phyloP scores from a whole-genome alignment of 163 green algal species.

The Scenedesmus sp. region DNA sequence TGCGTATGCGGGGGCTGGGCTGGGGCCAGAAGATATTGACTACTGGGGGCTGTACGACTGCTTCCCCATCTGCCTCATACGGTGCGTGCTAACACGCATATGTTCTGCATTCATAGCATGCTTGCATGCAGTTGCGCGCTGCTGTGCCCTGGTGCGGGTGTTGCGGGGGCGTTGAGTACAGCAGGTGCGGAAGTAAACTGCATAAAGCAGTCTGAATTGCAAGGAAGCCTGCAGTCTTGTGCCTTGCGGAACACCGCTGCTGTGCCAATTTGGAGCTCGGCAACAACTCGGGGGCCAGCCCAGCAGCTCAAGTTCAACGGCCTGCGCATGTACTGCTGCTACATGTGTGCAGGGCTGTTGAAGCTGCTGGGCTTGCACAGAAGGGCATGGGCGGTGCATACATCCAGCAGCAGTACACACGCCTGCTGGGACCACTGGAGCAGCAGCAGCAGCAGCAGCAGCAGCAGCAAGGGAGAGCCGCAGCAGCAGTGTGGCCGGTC shows the following conservation, averaged over 20 bases:
- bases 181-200: not conserved
- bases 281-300: not conserved
- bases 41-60: conserved; percentile 54
- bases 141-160: not conserved
- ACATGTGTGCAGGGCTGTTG: not conserved
- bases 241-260: no score
- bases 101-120: not conserved
- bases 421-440: conserved; percentile 22
- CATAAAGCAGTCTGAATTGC: not conserved
- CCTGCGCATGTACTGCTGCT: not conserved
- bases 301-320: not conserved
- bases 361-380: not conserved
- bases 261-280: not conserved
- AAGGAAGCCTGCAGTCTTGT: no score
- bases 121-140: not conserved
- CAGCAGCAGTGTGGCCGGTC: conserved; percentile 30
- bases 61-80: conserved; percentile 50
- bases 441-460: conserved; percentile 30
- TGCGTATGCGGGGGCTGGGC: conserved; percentile 27
- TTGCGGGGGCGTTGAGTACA: not conserved
- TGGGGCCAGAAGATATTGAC: conserved; percentile 15
- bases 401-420: conserved; percentile 2
- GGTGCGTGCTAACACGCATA: not conserved
- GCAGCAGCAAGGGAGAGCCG: not conserved
- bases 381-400: conserved; percentile 4